These are phyloP conservation scores for Diversispora eburnea DNA, from an alignment of 192 early-diverging fungal species.

Conservation along the genomic window DNA sequence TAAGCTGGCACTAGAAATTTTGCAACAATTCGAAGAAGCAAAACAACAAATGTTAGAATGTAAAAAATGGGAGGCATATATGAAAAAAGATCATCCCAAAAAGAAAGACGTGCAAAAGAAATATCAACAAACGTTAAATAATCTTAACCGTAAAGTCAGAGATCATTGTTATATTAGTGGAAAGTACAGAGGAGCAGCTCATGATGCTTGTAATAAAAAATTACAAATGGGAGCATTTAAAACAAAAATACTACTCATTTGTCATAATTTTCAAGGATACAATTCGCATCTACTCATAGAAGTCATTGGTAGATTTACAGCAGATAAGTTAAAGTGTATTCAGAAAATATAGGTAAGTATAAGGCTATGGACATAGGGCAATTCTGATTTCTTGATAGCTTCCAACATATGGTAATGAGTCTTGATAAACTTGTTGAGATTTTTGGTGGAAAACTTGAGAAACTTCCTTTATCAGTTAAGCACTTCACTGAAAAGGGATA, in stretches of 20 bases:
- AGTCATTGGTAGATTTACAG: background rate
- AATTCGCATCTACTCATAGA: slow-evolving; percentile 6
- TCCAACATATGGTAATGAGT: slow-evolving; percentile 17
- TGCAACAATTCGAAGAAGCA: slow-evolving; percentile 15
- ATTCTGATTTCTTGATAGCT: slow-evolving; percentile 16
- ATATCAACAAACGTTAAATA: slow-evolving; percentile 16
- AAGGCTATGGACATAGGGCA: slow-evolving; percentile 17
- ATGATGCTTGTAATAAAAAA: slow-evolving; percentile 20
- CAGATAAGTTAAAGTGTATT: slow-evolving; percentile 19
- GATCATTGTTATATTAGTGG: slow-evolving; percentile 17
- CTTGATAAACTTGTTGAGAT: slow-evolving; percentile 11
- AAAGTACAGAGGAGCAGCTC: background rate
- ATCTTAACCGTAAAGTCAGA: slow-evolving; percentile 8
- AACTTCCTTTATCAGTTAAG: slow-evolving; percentile 12
- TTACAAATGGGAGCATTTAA: slow-evolving; percentile 8
- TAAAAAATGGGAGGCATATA: slow-evolving; percentile 7
- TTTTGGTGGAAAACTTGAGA: slow-evolving; percentile 9
- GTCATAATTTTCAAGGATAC: slow-evolving; percentile 21
- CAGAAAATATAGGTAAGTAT: slow-evolving; percentile 20
- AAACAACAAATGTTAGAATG: slow-evolving; percentile 11
- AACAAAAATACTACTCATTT: slow-evolving; percentile 9
- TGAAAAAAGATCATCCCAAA: slow-evolving; percentile 12
- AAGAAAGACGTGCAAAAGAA: slow-evolving; percentile 1
- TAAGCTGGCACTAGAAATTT: background rate
- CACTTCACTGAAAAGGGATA: slow-evolving; percentile 21